phyloP scores from a whole-genome alignment of 768 basidiomycete species.

The Suillus sp. region DNA sequence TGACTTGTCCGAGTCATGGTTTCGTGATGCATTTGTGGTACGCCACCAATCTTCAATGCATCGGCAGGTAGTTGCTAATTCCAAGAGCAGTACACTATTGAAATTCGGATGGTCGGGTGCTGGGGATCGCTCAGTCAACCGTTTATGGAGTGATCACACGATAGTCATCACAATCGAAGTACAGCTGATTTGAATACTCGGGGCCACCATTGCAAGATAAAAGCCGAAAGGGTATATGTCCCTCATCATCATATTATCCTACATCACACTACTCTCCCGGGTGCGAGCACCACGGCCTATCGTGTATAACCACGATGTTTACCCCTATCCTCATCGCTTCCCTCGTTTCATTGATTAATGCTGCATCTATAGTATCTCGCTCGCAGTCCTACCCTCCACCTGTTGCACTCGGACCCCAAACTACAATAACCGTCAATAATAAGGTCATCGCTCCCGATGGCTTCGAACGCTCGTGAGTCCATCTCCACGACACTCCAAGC shows the following conservation, averaged over 20 bases:
- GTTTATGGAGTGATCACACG: background rate
- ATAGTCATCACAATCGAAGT: background rate
- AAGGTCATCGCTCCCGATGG: slow-evolving; percentile 49
- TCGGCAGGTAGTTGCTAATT: background rate
- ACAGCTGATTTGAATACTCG: background rate
- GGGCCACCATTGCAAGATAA: background rate
- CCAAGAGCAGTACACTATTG: background rate
- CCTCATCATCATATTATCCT: background rate
- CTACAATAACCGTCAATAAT: slow-evolving; percentile 41
- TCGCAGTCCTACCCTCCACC: slow-evolving; percentile 7
- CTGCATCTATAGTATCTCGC: slow-evolving; percentile 24
- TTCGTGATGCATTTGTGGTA: background rate
- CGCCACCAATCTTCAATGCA: background rate
- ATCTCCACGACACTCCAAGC: background rate
- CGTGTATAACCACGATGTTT: slow-evolving; percentile 18
- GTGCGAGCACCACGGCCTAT: background rate
- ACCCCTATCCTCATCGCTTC: slow-evolving; percentile 13
- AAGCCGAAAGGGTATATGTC: background rate
- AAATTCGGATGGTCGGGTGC: background rate
- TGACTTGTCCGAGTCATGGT: background rate
- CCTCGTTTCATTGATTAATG: slow-evolving; percentile 13
- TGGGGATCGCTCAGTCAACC: background rate
- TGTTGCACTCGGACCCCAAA: slow-evolving; percentile 19
- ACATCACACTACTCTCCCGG: background rate
- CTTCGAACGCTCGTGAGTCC: slow-evolving; percentile 40